A percentile compares a stretch with the other conserved stretches of the same genome.
phyloP scores from a whole-genome alignment of 108 stramenopile species.

The Cyclotella cryptica region DNA sequence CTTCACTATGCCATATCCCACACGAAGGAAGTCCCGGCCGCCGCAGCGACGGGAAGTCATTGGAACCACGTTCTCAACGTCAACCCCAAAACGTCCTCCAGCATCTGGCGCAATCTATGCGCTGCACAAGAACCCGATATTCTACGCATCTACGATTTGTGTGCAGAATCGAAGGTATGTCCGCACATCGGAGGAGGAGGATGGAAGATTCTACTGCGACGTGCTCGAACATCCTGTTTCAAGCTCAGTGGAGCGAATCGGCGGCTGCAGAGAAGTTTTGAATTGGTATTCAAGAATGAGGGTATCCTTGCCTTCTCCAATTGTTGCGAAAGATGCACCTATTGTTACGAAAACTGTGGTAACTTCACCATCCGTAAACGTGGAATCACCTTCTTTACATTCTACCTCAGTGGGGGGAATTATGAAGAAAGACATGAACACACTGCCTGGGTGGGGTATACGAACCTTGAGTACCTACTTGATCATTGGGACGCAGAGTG shows the following conservation, averaged over 20 bases:
- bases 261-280: slow-evolving; percentile 15
- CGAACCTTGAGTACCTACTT: slow-evolving; percentile 9
- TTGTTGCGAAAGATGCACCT: slow-evolving; percentile 4
- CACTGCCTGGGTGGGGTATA: background rate
- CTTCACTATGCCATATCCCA: slow-evolving; percentile 8
- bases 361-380: background rate
- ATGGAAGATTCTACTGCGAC: slow-evolving; percentile 11
- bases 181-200: slow-evolving; percentile 1
- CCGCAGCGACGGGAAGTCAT: background rate
- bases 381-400: slow-evolving; percentile 27
- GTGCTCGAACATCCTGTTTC: background rate
- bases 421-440: background rate
- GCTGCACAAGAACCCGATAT: slow-evolving; percentile 1
- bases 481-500: slow-evolving; percentile 23
- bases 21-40: slow-evolving; percentile 7
- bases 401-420: slow-evolving; percentile 18
- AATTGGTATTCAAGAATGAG: slow-evolving; percentile 11
- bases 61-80: background rate
- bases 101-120: background rate
- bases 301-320: slow-evolving; percentile 23
- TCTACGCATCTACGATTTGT: slow-evolving; percentile 10
- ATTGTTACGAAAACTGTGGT: slow-evolving; percentile 10
- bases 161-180: background rate
- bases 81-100: background rate
- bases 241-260: background rate